Percentiles rank a stretch among this genome's conserved stretches.
phyloP scores from a whole-genome alignment of 225 moss, liverwort and hornwort species.

The Marchantia paleacea region DNA sequence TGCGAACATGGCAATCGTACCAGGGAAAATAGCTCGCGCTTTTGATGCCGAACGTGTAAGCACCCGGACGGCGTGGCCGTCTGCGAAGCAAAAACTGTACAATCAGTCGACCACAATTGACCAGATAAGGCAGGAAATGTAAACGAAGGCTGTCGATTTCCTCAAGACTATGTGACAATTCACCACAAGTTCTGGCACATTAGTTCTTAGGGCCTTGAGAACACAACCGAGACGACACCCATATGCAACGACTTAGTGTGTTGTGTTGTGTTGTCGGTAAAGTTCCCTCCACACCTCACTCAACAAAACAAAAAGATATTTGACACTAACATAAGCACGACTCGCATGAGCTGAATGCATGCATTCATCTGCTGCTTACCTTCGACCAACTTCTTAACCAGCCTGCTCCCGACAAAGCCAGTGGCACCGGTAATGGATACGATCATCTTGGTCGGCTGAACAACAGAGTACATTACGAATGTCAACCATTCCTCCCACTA shows the following conservation, averaged over 20 bases:
- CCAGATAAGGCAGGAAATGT: background rate
- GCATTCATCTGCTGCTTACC: constrained; percentile 34
- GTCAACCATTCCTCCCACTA: background rate
- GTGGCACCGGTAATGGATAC: constrained; percentile 89
- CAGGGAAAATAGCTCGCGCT: constrained; percentile 66
- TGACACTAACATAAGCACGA: too few relatives aligned
- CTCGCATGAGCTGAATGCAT: too few relatives aligned
- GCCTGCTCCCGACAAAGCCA: constrained; percentile 71
- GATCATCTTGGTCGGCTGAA: constrained; percentile 49
- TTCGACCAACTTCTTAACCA: constrained; percentile 66
- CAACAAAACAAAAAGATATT: too few relatives aligned
- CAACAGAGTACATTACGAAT: background rate
- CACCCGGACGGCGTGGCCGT: constrained; percentile 81
- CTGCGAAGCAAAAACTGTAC: constrained; percentile 37
- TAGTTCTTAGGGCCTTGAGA: too few relatives aligned
- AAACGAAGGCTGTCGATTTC: background rate
- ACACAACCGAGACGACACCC: too few relatives aligned
- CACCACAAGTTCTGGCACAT: too few relatives aligned
- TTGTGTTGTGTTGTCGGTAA: too few relatives aligned
- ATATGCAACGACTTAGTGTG: too few relatives aligned
- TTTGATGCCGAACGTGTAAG: constrained; percentile 73
- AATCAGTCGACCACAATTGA: background rate
- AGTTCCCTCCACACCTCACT: too few relatives aligned
- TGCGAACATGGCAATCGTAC: constrained; percentile 26
- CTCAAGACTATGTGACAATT: too few relatives aligned